A percentile compares a stretch with the other conserved stretches of the same genome.
Conservation (phyloP, 192 early-diverging fungal genomes). For the Rhizophagus clarus region DNA sequence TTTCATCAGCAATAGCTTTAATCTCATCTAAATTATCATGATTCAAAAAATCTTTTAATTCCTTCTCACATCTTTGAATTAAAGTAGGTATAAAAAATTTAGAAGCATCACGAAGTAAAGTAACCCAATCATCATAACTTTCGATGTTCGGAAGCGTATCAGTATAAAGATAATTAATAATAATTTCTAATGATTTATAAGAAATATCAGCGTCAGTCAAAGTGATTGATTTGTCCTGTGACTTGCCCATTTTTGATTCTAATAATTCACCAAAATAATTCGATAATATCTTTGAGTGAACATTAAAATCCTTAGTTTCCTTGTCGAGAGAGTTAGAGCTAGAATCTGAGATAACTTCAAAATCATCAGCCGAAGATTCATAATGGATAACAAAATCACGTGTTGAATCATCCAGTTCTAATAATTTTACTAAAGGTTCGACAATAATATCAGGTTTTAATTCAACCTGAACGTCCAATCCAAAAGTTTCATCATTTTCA, state of each 20-base stretch:
- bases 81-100: background rate
- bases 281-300: background rate
- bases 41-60: background rate
- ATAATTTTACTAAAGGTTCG: background rate
- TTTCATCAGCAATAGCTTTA: background rate
- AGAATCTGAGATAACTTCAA: background rate
- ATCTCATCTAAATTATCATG: background rate
- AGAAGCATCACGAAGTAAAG: background rate
- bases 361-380: background rate
- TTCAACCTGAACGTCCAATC: background rate
- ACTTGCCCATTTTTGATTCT: background rate
- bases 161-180: slow-evolving; percentile 2
- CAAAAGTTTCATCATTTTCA: background rate
- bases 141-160: background rate
- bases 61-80: slow-evolving; percentile 17
- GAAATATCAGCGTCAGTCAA: background rate
- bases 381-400: slow-evolving; percentile 11
- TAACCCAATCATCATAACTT: background rate
- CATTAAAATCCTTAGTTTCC: background rate
- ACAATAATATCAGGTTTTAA: background rate
- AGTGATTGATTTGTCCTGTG: background rate
- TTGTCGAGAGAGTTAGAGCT: too few relatives aligned
- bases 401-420: background rate
- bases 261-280: background rate
- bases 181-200: background rate